Evolutionary conservation across 495 filamentous ascomycete species (phyloP).

Genomic region (Xylaria longipes): DNA sequence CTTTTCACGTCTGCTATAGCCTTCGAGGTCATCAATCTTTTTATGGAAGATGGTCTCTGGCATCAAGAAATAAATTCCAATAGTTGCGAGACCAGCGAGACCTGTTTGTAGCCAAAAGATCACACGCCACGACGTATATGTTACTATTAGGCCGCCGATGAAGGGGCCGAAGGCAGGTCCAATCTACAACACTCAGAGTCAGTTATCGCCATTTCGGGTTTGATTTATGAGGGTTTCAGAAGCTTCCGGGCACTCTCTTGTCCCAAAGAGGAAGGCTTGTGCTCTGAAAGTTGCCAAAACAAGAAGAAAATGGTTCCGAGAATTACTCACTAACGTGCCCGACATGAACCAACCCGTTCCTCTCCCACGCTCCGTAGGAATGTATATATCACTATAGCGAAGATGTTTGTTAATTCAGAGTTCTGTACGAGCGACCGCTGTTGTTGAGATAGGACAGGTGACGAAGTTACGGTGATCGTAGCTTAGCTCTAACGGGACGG

Average conservation of each 20-base stretch:
- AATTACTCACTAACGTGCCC: slow-evolving; percentile 70
- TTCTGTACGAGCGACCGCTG: background rate
- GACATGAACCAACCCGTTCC: slow-evolving; percentile 73
- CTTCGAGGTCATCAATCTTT: slow-evolving; percentile 60
- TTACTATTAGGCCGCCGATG: slow-evolving; percentile 71
- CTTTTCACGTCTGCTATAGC: slow-evolving; percentile 55
- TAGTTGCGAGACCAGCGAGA: slow-evolving; percentile 61
- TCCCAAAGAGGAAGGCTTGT: too few relatives aligned
- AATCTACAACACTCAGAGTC: too few relatives aligned
- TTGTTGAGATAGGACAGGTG: background rate
- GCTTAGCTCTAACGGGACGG: background rate
- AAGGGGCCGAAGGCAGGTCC: slow-evolving; percentile 76
- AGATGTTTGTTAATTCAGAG: slow-evolving; percentile 9
- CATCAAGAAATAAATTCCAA: slow-evolving; percentile 67
- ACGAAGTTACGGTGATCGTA: background rate
- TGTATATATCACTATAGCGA: slow-evolving; percentile 62
- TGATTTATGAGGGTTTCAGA: too few relatives aligned
- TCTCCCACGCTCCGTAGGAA: slow-evolving; percentile 69
- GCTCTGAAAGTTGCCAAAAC: too few relatives aligned
- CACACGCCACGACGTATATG: slow-evolving; percentile 69
- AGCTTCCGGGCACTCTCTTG: too few relatives aligned
- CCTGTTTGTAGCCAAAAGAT: slow-evolving; percentile 78
- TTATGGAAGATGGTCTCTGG: slow-evolving; percentile 73
- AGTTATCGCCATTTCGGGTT: too few relatives aligned
- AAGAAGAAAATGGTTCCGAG: too few relatives aligned